Base-by-base conservation (phyloP, 1,284 basidiomycete species). In the Polyporus tsugae region DNA sequence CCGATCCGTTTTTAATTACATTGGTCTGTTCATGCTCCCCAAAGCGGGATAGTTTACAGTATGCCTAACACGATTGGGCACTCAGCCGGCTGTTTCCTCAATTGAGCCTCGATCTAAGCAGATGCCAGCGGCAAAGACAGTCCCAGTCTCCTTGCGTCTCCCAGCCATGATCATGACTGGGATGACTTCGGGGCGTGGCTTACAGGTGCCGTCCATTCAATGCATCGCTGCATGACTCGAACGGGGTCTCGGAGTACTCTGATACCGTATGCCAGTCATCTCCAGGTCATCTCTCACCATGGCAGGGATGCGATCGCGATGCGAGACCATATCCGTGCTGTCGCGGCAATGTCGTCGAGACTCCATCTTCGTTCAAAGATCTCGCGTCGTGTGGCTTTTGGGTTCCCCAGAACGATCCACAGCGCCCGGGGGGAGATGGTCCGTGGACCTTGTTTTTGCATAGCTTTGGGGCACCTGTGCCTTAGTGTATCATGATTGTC, bases 61-160 rank as follows among this genome's bases (percentile, higher is more conserved):
- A 49, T 44, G 38, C 39, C 63, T 62, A 38, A 58, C 33, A 33
- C 29, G 52, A 33, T 55, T 22, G 29, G 5, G 52, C 33, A 35
- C 52, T 35, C 15, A 11, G 9, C 7, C 17, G 2, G 4, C 52
- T 33, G 35, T 35, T 49, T 60, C 22, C 61, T 65, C 64, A 63
- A 65, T 55, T 65, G 64, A 63, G 61, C 64, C 55, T 69, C 17
- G 39, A 61, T 39, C 62, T 63, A 60, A 44, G 53, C 6, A 58
- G 19, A 58, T 38, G 11, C 49, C 33, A 11, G 38, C 22, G 52
- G 29, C 52, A 55, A 10, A 52, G 7, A 41, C 39, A 2, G 53
- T 4, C 9, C 10, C n/a, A 29, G 42, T 52, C 39, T 42, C 53
- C 33, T 11, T 41, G 57, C 38, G 42, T 52, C 39, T 42, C 53